These are phyloP conservation scores for Rhynchosporium secalis DNA, from an alignment of 2,329 filamentous ascomycete genomes.

Conservation along the genomic window DNA sequence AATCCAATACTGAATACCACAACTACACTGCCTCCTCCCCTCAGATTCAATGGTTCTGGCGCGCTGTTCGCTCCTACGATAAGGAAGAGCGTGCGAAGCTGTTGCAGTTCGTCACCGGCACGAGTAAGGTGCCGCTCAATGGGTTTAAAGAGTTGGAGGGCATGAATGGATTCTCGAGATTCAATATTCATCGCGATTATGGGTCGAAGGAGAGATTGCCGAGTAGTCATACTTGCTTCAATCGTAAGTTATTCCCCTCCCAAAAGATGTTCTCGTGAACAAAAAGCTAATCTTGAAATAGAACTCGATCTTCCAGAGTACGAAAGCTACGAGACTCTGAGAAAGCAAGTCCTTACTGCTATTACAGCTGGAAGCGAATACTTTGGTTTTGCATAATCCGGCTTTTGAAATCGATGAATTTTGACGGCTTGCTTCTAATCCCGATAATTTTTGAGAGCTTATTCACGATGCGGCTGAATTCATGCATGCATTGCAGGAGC, in stretches of 20 bases:
- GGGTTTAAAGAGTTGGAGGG: conserved; percentile 99
- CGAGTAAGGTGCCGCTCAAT: conserved; percentile 95
- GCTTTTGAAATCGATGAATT: neutral
- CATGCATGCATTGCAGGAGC: conserved; percentile 24
- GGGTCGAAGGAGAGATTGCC: conserved; percentile 94
- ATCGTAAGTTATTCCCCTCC: conserved; percentile 68
- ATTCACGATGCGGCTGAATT: conserved; percentile 22
- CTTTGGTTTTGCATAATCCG: conserved; percentile 84
- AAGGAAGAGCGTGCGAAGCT: conserved; percentile 98
- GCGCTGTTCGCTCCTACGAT: conserved; percentile 93
- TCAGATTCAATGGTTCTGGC: conserved; percentile 99
- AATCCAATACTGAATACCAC: conserved; percentile 97
- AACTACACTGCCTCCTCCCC: conserved; percentile 93
- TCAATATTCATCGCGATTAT: conserved; percentile 98
- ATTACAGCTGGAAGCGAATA: conserved; percentile 98
- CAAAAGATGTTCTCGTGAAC: conserved; percentile 13
- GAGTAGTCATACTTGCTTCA: conserved; percentile 98
- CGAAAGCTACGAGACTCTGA: conserved; percentile 88
- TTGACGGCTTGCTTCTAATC: conserved; percentile 4
- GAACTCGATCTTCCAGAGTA: conserved; percentile 98
- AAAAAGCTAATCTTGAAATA: conserved; percentile 44
- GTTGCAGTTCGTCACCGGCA: conserved; percentile 96
- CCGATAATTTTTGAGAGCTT: conserved; percentile 22
- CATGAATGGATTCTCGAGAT: conserved; percentile 97
- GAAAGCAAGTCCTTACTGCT: conserved; percentile 86